phyloP scores from a whole-genome alignment of 345 rosid species.

The Pugionium dolabratum region DNA sequence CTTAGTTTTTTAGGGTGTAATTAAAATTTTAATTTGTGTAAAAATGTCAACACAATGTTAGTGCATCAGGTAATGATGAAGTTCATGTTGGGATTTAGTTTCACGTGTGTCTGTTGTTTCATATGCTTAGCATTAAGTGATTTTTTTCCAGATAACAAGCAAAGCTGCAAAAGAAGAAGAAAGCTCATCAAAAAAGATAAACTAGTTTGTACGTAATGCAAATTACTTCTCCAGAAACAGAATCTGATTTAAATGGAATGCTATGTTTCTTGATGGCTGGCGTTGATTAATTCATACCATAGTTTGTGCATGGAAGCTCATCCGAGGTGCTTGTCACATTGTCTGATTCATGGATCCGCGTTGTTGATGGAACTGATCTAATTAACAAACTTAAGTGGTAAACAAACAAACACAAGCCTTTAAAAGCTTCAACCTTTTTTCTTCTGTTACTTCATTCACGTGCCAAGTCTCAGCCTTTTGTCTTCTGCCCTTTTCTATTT shows the following conservation, averaged over 20 bases:
- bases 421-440: slow-evolving; percentile 10
- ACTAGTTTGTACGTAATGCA: slow-evolving; percentile 89
- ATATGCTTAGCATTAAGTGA: neutral
- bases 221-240: slow-evolving; percentile 15
- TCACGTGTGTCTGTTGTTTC: neutral
- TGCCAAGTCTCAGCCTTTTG: too few species aligned
- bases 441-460: too few species aligned
- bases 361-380: slow-evolving; percentile 75
- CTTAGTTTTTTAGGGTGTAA: too few species aligned
- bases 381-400: slow-evolving; percentile 90
- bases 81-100: neutral
- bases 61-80: slow-evolving; percentile 58
- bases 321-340: slow-evolving; percentile 93
- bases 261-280: slow-evolving; percentile 27
- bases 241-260: slow-evolving; percentile 16
- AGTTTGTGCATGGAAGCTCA: slow-evolving; percentile 94
- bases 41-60: neutral
- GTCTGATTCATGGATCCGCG: slow-evolving; percentile 89
- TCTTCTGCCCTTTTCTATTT: too few species aligned
- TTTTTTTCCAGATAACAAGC: slow-evolving; percentile 67
- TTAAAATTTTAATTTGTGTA: too few species aligned
- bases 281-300: slow-evolving; percentile 34
- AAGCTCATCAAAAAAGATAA: slow-evolving; percentile 85
- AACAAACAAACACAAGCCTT: slow-evolving; percentile 10
- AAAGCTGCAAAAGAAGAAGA: slow-evolving; percentile 79